These are phyloP conservation scores for Conticribra guillardii DNA, from an alignment of 108 stramenopile genomes.

Conservation along the genomic window DNA sequence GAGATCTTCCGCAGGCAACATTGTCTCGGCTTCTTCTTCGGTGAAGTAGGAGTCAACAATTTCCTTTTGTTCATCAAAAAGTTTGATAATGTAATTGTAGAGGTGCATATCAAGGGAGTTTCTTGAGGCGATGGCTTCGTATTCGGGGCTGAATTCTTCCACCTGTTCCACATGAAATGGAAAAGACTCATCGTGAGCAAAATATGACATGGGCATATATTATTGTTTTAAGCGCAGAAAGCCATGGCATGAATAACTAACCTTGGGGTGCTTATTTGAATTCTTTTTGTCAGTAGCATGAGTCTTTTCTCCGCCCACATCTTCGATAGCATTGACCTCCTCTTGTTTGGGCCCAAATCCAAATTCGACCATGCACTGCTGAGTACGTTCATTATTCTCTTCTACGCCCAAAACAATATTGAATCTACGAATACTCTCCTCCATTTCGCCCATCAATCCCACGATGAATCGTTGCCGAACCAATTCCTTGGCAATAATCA, in stretches of 20 bases:
- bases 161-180: constrained; percentile 11
- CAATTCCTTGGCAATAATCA: constrained; percentile 50
- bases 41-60: constrained; percentile 34
- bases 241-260: constrained; percentile 6
- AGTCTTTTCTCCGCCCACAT: constrained; percentile 10
- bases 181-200: not conserved
- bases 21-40: constrained; percentile 14
- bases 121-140: constrained; percentile 27
- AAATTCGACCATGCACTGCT: constrained; percentile 35
- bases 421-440: constrained; percentile 46
- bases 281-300: constrained; percentile 39
- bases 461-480: constrained; percentile 49
- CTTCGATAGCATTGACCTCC: not conserved
- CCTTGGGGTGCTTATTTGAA: constrained; percentile 51
- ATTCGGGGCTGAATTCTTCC: constrained; percentile 36
- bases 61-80: constrained; percentile 48
- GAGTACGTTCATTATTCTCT: constrained; percentile 18
- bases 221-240: too few species aligned
- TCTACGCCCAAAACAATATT: constrained; percentile 40
- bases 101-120: constrained; percentile 48
- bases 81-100: constrained; percentile 31
- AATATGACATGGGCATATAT: too few species aligned
- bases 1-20: constrained; percentile 4
- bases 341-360: constrained; percentile 23
- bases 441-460: constrained; percentile 46